Evolutionary conservation across 2,329 filamentous ascomycete species (phyloP), one percentile per base, ranked within the genome.

Genomic region (Claviceps pusilla): DNA sequence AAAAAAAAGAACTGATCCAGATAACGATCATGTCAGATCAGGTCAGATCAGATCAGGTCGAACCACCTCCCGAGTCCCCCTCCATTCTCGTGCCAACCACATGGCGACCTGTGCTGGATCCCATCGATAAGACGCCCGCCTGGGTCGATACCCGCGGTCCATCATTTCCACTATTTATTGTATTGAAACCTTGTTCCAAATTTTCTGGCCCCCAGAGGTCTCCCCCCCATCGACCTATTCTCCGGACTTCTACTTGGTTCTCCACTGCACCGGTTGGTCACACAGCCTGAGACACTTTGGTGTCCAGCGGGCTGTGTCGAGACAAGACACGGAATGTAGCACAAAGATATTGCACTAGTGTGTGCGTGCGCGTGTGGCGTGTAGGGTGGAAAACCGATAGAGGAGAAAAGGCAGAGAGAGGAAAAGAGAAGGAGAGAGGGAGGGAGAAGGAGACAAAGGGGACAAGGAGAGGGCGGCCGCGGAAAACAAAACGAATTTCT

Each of bases 241-340:
- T 47, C 12, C 45, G 24, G 24, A 14, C 11, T 47, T 29, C 0
- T 29, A 7, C 45, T 47, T 7, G 24, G 24, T 48, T 48, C 14
- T 48, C 46, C 46, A 48, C 14, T 19, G 33, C n/a, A 28, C 12
- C 42, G 42, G 31, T 31, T n/a, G 51, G 51, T 52, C 28, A 29
- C 51, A 52, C 51, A 37, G 42, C 51, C 51, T 52, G 43, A 52
- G 51, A 52, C 51, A 52, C 6, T 19, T 24, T 51, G 41, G 50
- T 39, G n/a, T 29, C 16, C 50, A 35, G 41, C 41, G 41, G 41
- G 41, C 50, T 51, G 29, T 51, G 50, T 51, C 35, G 28, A 51
- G 50, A 45, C 39, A 45, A 6, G 43, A 48, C 47, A 51, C 39
- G 50, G 19, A 11, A 33, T 43, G 42, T 52, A 14, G 19, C 33